These are phyloP conservation scores for Lasiosphaeria hispida DNA, from an alignment of 495 filamentous ascomycete genomes.

Conservation along the genomic window DNA sequence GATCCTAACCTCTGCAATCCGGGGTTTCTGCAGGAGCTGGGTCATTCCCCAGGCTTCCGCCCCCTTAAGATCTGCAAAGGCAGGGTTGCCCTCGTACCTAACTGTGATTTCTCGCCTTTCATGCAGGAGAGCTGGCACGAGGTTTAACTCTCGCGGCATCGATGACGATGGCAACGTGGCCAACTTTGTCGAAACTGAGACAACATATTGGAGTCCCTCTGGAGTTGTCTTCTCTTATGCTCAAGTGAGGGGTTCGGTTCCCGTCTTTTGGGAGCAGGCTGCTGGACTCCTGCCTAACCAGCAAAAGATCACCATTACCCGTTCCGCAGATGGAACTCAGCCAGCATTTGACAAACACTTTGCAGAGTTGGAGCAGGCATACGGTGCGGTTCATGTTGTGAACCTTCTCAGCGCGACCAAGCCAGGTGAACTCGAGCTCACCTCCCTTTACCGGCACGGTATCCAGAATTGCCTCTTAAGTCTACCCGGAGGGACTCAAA, in stretches of 20 bases:
- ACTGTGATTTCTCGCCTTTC: slow-evolving; percentile 91
- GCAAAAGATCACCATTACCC: slow-evolving; percentile 89
- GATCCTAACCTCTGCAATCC: slow-evolving; percentile 89
- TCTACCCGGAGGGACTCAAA: slow-evolving; percentile 40
- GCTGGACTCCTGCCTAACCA: slow-evolving; percentile 85
- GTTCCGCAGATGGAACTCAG: slow-evolving; percentile 86
- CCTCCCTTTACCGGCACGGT: slow-evolving; percentile 71
- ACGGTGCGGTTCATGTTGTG: slow-evolving; percentile 85
- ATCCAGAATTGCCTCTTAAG: slow-evolving; percentile 67
- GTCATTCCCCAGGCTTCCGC: slow-evolving; percentile 64
- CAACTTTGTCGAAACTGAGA: slow-evolving; percentile 73
- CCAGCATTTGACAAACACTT: slow-evolving; percentile 96
- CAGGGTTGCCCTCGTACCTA: slow-evolving; percentile 75
- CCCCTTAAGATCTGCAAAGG: slow-evolving; percentile 54
- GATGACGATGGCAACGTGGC: slow-evolving; percentile 97
- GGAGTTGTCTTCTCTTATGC: slow-evolving; percentile 87
- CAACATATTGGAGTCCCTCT: slow-evolving; percentile 69
- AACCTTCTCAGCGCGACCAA: slow-evolving; percentile 89
- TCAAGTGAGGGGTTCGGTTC: slow-evolving; percentile 87
- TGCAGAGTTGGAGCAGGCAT: slow-evolving; percentile 72
- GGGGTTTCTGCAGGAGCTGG: slow-evolving; percentile 84
- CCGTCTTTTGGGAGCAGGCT: slow-evolving; percentile 95
- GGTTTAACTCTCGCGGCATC: slow-evolving; percentile 94
- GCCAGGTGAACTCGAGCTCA: slow-evolving; percentile 77
- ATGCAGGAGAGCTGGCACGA: slow-evolving; percentile 86